Evolutionary conservation across 495 filamentous ascomycete genomes (phyloP), one percentile per base, ranked within the genome.

Genomic region (Aspergillus kassunensis): DNA sequence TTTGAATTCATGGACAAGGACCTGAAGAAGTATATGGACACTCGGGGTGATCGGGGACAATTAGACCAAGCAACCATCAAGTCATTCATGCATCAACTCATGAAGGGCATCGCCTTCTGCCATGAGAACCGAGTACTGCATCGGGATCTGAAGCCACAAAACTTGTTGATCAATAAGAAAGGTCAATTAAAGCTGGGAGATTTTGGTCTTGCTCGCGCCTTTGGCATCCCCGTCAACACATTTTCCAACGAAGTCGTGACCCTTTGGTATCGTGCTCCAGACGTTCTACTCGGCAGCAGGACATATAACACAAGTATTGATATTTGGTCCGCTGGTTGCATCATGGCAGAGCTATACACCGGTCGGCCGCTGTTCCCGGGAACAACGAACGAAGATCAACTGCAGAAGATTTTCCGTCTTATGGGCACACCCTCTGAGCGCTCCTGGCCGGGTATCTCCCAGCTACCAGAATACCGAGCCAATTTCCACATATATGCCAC

Each of bases 11-110:
- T 99, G 85, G 93, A 99, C 69, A 85, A 91, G 59, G 93, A 99
- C 62, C 75, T 99, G n/a, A 99, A 99, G 79, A 93, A 92, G 66
- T 97, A 96, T 72, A 99, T 99, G 93, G 93, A 99, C 60, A 85
- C 84, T 15, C 81, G 88, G 23, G 87, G 88, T 57, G 86, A 92
- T 37, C 80, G 89, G 47, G 91, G 92, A 24, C 86, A 87, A 19
- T 73, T 97, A 34, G 87, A 91, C 64, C 87, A 89, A 25, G 69
- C 77, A 33, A 90, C 88, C 33, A 95, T 97, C 77, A 97, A 96
- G 71, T 92, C 88, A 20, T 97, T 96, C 79, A 96, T 96, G 90
- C 87, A 90, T 72, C 91, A 97, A 68, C 82, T 97, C 13, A 80
- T 97, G 33, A 84, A 88, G 61, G 91, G 92, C 30, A 96, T 96